phyloP scores from a whole-genome alignment of 1,284 basidiomycete species.

The Naganishia sp. region DNA sequence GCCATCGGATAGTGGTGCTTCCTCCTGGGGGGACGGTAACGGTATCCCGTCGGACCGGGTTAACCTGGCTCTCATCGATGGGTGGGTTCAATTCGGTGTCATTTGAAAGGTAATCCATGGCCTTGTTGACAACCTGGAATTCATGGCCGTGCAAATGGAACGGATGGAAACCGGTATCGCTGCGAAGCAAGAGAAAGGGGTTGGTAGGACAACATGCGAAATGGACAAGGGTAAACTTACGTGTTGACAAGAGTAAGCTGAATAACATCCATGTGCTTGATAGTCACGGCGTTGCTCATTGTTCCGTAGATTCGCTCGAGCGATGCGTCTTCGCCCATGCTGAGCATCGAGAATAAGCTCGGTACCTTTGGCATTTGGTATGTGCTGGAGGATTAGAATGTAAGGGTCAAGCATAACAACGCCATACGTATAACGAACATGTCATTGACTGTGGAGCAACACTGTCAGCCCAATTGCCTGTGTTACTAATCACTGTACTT shows the following conservation, averaged over 20 bases:
- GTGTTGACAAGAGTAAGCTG: conserved; percentile 82
- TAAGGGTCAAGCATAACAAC: background rate
- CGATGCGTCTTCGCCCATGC: conserved; percentile 73
- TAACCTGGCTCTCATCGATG: conserved; percentile 68
- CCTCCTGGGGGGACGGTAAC: conserved; percentile 56
- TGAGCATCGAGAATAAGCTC: conserved; percentile 70
- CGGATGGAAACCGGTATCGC: conserved; percentile 55
- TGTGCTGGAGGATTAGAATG: conserved; percentile 41
- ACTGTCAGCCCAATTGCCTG: background rate
- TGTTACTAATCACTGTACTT: conserved; percentile 28
- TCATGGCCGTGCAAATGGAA: conserved; percentile 64
- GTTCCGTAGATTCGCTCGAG: conserved; percentile 71
- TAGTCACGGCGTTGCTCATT: conserved; percentile 66
- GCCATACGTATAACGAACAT: conserved; percentile 36
- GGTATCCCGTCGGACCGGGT: conserved; percentile 80
- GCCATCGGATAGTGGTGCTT: conserved; percentile 54
- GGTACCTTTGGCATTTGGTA: conserved; percentile 63
- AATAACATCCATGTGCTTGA: conserved; percentile 73
- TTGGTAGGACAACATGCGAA: background rate
- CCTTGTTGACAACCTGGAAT: conserved; percentile 73
- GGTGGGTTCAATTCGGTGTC: conserved; percentile 81
- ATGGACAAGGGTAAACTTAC: conserved; percentile 55
- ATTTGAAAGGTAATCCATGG: conserved; percentile 70
- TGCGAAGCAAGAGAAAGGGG: conserved; percentile 23
- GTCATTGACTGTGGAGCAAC: conserved; percentile 51